A percentile compares a stretch with the other conserved stretches of the same genome.
phyloP scores from a whole-genome alignment of 495 filamentous ascomycete species.

The Saxispiralis lemnorum region DNA sequence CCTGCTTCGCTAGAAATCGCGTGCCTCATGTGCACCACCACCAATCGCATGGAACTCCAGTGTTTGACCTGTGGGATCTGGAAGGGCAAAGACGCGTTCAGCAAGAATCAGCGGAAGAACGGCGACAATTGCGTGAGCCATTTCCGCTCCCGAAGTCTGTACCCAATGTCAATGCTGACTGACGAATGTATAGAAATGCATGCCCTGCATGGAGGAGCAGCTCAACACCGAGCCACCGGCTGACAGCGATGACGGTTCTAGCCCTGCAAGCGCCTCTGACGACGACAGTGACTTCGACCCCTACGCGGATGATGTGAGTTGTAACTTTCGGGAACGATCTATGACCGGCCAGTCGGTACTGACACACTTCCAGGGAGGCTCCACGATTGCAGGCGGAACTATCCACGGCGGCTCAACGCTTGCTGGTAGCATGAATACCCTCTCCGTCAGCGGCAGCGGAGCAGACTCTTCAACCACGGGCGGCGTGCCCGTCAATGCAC shows the following conservation, averaged over 20 bases:
- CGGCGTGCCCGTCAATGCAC: too few relatives aligned
- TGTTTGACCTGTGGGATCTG: too few relatives aligned
- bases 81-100: too few relatives aligned
- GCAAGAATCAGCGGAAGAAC: too few relatives aligned
- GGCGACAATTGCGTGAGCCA: too few relatives aligned
- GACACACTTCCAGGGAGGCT: too few relatives aligned
- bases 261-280: neutral
- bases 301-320: neutral
- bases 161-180: neutral
- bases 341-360: too few relatives aligned
- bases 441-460: neutral
- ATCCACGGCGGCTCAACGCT: neutral
- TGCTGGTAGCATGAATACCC: conserved; percentile 1
- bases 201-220: conserved; percentile 1
- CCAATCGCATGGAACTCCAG: too few relatives aligned
- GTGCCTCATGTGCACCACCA: neutral
- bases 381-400: neutral
- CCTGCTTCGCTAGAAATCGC: too few relatives aligned
- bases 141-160: too few relatives aligned
- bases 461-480: too few relatives aligned
- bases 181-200: conserved; percentile 1
- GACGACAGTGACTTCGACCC: neutral
- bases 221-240: conserved; percentile 3
- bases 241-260: neutral
- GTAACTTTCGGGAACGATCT: too few relatives aligned